Base-by-base conservation (phyloP, 495 filamentous ascomycete genomes). In the Letharia lupina region DNA sequence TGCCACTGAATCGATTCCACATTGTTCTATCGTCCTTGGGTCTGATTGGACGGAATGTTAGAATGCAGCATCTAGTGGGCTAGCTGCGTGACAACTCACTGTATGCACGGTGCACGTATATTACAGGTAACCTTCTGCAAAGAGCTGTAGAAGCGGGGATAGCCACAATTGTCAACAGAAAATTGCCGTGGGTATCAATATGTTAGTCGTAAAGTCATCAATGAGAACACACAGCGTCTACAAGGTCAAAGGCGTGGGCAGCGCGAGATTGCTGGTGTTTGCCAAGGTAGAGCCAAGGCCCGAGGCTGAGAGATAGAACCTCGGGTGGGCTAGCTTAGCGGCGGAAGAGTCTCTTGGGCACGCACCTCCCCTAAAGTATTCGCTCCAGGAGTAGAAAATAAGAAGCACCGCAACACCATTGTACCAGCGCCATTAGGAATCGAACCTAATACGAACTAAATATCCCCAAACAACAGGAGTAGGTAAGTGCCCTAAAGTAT, bases 1-100 rank as follows among this genome's bases (percentile, higher is more conserved):
- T 79, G 64, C 77, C 76, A 47, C 68, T 73, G 52, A 78, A 50
- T 67, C 62, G 72, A 70, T 70, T 76, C 77, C 76, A 79, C 77
- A 79, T 78, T 52, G 63, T 65, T 20, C 44, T 52, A 50, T 50
- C n/a, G 50, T 42, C 16, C 42, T 62, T 10, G 16, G n/a, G 35
- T 40, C 45, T 72, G 67, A 70, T 72, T 69, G 68, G 67, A 35
- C 63, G 39, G 3, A n/a, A 44, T 37, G 40, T 59, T 67, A 61
- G 62, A 41, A 64, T 52, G 39, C 61, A 52, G 56, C 50, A 15
- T 45, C 50, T 59, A 68, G 45, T 42, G 35, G 44, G 16, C 28
- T 68, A 64, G 64, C 63, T 68, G 56, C 44, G 57, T 65, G 61
- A 69, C 52, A 67, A 67, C 64, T 67, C 62, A 65, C 64, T 57